A percentile compares a stretch with the other conserved stretches of the same genome.
Conservation (phyloP, 2,329 filamentous ascomycete species). For the Colletotrichum magnum region DNA sequence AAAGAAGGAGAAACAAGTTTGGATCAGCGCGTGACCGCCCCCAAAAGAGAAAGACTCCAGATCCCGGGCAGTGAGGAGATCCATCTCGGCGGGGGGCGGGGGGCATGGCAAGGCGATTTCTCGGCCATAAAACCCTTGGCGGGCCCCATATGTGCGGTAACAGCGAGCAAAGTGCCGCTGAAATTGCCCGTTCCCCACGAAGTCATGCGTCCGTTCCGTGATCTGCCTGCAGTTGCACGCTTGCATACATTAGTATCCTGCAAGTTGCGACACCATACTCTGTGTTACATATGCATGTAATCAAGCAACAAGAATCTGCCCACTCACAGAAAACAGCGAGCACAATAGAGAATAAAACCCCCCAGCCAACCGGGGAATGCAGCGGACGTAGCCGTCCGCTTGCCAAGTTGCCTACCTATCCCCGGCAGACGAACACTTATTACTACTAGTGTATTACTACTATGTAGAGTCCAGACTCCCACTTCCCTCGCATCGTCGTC, state of each 20-base stretch:
- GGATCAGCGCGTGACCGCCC: neutral
- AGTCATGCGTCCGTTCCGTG: conserved; percentile 23
- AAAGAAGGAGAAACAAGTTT: neutral
- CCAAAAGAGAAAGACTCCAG: conserved; percentile 6
- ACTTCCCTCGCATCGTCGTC: neutral
- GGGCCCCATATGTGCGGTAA: conserved; percentile 20
- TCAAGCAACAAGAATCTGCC: too few relatives aligned
- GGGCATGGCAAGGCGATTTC: conserved; percentile 25
- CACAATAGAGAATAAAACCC: too few relatives aligned
- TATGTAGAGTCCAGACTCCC: neutral
- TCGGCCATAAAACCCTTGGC: conserved; percentile 34
- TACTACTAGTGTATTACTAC: too few relatives aligned
- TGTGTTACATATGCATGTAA: neutral
- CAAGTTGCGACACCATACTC: too few relatives aligned
- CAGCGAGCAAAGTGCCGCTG: conserved; percentile 37
- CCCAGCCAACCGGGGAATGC: neutral
- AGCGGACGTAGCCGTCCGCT: neutral
- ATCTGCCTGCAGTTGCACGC: neutral
- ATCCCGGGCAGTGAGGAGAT: conserved; percentile 2
- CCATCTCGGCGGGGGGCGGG: conserved; percentile 21
- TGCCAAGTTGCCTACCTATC: conserved; percentile 7
- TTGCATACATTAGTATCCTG: too few relatives aligned
- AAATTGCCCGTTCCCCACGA: conserved; percentile 35
- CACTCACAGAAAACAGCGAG: too few relatives aligned
- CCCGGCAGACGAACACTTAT: neutral